Evolutionary conservation across 1,139 yeast genomes (phyloP).

Genomic region (Suhomyces wounanorum): DNA sequence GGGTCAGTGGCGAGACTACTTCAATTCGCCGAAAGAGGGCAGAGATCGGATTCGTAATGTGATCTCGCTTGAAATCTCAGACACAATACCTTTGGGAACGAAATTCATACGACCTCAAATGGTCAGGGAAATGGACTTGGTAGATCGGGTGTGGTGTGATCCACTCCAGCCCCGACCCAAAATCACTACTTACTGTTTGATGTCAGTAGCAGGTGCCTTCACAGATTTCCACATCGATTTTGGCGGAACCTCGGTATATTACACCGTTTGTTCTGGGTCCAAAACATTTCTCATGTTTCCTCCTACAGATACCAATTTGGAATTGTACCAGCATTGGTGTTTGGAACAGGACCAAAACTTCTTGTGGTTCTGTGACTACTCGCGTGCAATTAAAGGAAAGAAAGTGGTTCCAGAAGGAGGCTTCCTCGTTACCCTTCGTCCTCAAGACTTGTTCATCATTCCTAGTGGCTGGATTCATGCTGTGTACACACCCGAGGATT

Average conservation of each 20-base stretch:
- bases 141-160: slow-evolving; percentile 63
- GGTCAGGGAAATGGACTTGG: slow-evolving; percentile 71
- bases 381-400: slow-evolving; percentile 28
- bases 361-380: slow-evolving; percentile 65
- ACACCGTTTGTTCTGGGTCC: slow-evolving; percentile 72
- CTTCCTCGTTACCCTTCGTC: slow-evolving; percentile 58
- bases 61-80: slow-evolving; percentile 75
- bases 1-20: slow-evolving; percentile 76
- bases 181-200: slow-evolving; percentile 80
- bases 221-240: slow-evolving; percentile 93
- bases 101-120: slow-evolving; percentile 61
- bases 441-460: slow-evolving; percentile 77
- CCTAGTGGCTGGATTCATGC: slow-evolving; percentile 97
- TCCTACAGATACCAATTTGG: slow-evolving; percentile 65
- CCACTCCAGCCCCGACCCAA: slow-evolving; percentile 51
- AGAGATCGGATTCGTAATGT: slow-evolving; percentile 78
- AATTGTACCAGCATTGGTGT: slow-evolving; percentile 73
- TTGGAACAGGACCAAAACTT: slow-evolving; percentile 60
- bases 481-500: slow-evolving; percentile 79
- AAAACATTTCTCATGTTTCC: slow-evolving; percentile 80
- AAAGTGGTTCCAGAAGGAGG: slow-evolving; percentile 44
- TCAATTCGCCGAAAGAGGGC: slow-evolving; percentile 41
- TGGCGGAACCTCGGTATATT: slow-evolving; percentile 91
- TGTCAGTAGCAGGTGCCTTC: slow-evolving; percentile 80
- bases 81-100: slow-evolving; percentile 50